Base-by-base conservation (phyloP, 257 asterid species). In the Nicotiana paniculata region DNA sequence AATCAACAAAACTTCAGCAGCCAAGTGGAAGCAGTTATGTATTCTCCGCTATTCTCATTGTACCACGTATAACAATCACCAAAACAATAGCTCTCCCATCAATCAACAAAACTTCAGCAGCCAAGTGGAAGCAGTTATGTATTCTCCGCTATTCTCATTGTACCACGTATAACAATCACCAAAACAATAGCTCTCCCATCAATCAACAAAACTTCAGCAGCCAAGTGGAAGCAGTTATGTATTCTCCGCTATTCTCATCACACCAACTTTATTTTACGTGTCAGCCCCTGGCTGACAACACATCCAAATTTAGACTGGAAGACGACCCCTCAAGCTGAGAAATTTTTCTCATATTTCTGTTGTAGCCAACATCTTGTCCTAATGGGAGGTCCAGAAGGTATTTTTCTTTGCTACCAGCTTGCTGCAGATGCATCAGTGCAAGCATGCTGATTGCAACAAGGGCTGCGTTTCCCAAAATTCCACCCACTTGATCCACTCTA, bases 401-500 rank as follows among this genome's bases (percentile, higher is more conserved):
- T 51, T 89, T 92, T 62, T 87, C 92, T 84, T 87, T 91, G 55
- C 57, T 58, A 37, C 95, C 90, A 1, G 84, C 85, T 84, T 88
- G 96, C 84, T 91, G 91, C 85, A 93, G 86, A 84, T 92, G 98
- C 89, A 92, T 86, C 35, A 96, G 83, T 2, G 98, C 97, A 77
- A 94, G 81, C 95, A 93, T 92, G 90, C 98, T 93, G 83, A 96
- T 77, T 37, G 98, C 96, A 78, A 96, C 91, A 87, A 96, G 80
- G 79, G 99, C 98, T 75, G 98, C 93, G 87, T 94, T 94, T 5
- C 98, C 98, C 81, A 96, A 46, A 68, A 96, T 83, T 74, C 98
- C 98, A 37, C 93, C 93, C 18, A 93, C 84, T 10, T 82, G 91
- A 82, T 92, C 97, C 88, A 90, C 77, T 86, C 90, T 93, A 46